Evolutionary conservation across 768 basidiomycete genomes (phyloP), one percentile per base, ranked within the genome.

Genomic region (Kwoniella dendrophila): DNA sequence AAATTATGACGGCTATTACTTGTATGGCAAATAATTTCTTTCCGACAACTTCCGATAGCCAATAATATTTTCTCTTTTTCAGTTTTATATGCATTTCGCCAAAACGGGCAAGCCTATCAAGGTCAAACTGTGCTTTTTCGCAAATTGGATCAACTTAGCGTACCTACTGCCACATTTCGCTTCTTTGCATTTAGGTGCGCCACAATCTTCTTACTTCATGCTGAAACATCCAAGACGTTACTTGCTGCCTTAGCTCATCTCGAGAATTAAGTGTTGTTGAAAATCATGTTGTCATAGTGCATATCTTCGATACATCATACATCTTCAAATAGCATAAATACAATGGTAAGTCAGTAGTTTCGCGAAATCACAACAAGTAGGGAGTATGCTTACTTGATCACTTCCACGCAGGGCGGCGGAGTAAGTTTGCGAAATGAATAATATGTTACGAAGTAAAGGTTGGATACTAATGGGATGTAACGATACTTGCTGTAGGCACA

Each of bases 401-500:
- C 26, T 44, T 18, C 3, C 4, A 16, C 24, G 16, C 41, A 68
- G 67, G 67, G 67, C 48, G 67, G 67, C 52, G 67, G 67, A 40
- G 67, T 68, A 53, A 52, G 67, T 68, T 1, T 3, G 11, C 41
- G 5, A 14, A 43, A 10, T 8, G 18, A 43, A 36, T 16, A 36
- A 16, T 7, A 36, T 8, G 34, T 7, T 36, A 16, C 34, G 8
- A 36, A 36, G 34, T 43, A 7, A 16, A 58, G 24, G 4, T 14
- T 8, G 27, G 8, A 12, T 5, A 22, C 22, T 53, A 20, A 38
- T 38, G 24, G n/a, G n/a, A n/a, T n/a, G n/a, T 22, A 22, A 36
- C 6, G 18, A 29, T 32, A 45, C 33, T 16, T 27, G 4, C 14
- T 27, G 4, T 36, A 76, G 74, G 77, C 65, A 53, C 87, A 90